Conservation (phyloP, 768 basidiomycete species). For the Amylocystis lapponica region DNA sequence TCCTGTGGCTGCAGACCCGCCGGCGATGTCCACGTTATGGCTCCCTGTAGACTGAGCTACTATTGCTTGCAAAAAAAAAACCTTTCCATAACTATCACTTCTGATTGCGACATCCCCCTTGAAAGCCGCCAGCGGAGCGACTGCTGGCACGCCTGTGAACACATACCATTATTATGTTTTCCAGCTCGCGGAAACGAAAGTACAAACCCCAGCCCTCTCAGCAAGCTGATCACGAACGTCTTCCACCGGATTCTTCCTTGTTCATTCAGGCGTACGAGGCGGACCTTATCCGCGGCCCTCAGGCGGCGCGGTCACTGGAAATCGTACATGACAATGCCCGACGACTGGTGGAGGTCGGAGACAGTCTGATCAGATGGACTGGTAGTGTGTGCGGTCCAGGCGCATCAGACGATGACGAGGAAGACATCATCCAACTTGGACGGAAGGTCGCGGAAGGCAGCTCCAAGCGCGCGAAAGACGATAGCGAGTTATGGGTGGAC, state of each 20-base stretch:
- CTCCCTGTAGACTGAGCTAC: no score
- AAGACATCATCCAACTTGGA: slow-evolving; percentile 9
- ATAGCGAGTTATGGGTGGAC: slow-evolving; percentile 62
- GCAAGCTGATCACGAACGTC: neutral
- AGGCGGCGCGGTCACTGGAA: slow-evolving; percentile 35
- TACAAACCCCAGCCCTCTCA: neutral
- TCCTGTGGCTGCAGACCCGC: no score
- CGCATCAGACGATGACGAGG: neutral
- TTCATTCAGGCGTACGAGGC: slow-evolving; percentile 72
- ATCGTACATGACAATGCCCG: slow-evolving; percentile 14
- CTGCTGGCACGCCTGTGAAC: no score
- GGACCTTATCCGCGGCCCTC: slow-evolving; percentile 53
- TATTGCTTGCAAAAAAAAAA: no score
- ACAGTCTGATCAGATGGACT: slow-evolving; percentile 27
- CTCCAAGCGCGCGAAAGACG: neutral
- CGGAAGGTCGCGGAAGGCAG: slow-evolving; percentile 1
- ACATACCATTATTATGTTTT: neutral
- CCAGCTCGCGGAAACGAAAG: slow-evolving; percentile 4
- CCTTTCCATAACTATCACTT: no score
- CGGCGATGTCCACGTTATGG: no score
- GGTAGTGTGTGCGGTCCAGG: neutral
- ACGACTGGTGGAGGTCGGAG: slow-evolving; percentile 17
- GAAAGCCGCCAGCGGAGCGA: no score
- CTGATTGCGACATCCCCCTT: no score
- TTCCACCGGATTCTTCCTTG: slow-evolving; percentile 17